Base-by-base conservation (phyloP, 108 stramenopile species). In the Cyclostephanos tholiformis region DNA sequence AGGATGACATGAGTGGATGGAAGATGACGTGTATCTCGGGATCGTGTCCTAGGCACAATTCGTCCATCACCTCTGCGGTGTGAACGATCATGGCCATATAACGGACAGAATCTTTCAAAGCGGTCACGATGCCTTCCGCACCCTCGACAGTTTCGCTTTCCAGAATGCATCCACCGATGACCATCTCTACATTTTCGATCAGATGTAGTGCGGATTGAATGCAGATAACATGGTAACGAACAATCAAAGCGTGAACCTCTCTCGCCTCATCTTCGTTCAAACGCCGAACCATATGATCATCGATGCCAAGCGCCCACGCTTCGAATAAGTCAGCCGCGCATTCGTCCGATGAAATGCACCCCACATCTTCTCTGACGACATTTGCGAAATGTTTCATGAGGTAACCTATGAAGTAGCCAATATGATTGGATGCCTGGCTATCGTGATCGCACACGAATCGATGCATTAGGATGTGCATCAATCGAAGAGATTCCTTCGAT, bases 51-150 rank as follows among this genome's bases (percentile, higher is more conserved):
- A 80, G 35, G 43, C 63, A 62, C 29, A 80, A 63, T 30, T 65
- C 69, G 14, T 80, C 79, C 72, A 80, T 73, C 27, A 41, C 60
- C 64, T 80, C 79, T n/a, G 71, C 57, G n/a, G 59, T 61, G 35
- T 44, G 27, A 39, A 73, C 67, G 22, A 58, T 61, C 29, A 65
- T 69, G 16, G 26, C 38, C 27, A 72, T 57, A 41, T 63, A 51
- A 19, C 79, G 79, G 20, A 73, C 53, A 22, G 43, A 50, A 16
- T 73, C 67, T 30, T 73, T 60, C 23, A 80, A 41, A 9, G 50
- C 60, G 22, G 39, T 20, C 41, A 69, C 11, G 46, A 65, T 23
- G 51, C 30, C 22, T 50, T 79, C 65, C 4, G 36, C 17, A 39
- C 35, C 19, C 16, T 74, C 35, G n/a, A 30, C 44, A 29, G 43